phyloP scores from a whole-genome alignment of 495 filamentous ascomycete genomes.

The Alectoria sarmentosa region DNA sequence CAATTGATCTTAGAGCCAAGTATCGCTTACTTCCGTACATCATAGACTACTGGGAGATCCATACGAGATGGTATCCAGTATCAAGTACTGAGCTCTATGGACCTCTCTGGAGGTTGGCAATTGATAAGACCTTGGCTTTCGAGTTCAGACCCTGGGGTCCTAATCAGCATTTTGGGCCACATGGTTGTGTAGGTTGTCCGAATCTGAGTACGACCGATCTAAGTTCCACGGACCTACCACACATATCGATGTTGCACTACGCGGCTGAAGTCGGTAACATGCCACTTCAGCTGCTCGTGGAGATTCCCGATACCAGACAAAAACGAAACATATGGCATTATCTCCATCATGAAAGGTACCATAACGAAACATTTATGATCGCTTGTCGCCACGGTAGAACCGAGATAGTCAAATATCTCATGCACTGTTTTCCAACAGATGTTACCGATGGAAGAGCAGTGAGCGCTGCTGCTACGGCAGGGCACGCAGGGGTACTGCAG shows the following conservation, averaged over 20 bases:
- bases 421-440: background rate
- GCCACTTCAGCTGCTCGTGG: background rate
- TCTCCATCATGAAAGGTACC: background rate
- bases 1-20: background rate
- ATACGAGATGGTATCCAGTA: background rate
- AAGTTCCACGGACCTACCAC: background rate
- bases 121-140: background rate
- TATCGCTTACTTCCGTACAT: background rate
- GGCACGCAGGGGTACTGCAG: background rate
- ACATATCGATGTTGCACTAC: background rate
- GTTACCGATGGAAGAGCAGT: background rate
- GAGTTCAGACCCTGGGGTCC: background rate
- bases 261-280: background rate
- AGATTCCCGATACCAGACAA: no score
- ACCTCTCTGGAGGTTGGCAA: background rate
- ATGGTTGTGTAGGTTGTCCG: constrained; percentile 1
- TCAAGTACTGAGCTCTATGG: background rate
- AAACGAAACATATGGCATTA: background rate
- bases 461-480: background rate
- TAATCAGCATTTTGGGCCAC: background rate
- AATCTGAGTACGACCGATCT: background rate
- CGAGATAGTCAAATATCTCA: background rate
- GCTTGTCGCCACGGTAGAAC: background rate
- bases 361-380: background rate
- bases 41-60: background rate